A percentile compares a stretch with the other conserved stretches of the same genome.
Evolutionary conservation across 768 basidiomycete genomes (phyloP).

Genomic region (Leccinum arenicola): DNA sequence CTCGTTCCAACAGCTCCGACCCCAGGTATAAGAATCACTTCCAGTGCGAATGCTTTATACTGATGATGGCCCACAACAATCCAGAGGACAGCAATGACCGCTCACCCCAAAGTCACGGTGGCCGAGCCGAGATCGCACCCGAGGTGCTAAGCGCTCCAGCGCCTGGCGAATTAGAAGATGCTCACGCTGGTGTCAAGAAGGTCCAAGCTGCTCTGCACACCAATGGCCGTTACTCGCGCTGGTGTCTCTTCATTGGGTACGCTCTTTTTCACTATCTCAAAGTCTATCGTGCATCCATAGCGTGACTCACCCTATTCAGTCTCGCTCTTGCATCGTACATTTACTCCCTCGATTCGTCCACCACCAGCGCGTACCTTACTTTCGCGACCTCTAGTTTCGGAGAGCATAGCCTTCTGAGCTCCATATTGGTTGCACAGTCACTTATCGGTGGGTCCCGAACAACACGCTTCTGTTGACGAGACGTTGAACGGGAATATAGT

Average conservation of each 20-base stretch:
- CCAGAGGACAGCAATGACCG: conserved; percentile 3
- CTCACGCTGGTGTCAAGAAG: conserved; percentile 41
- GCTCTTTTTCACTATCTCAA: neutral
- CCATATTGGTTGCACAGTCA: conserved; percentile 52
- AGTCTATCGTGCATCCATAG: neutral
- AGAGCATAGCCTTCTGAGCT: conserved; percentile 51
- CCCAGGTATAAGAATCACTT: conserved; percentile 9
- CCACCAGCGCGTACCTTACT: conserved; percentile 62
- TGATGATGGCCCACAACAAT: conserved; percentile 3
- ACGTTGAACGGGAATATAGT: conserved; percentile 22
- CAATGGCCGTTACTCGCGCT: conserved; percentile 52
- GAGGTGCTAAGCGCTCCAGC: neutral
- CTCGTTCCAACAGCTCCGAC: conserved; percentile 14
- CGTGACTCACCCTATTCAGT: conserved; percentile 22
- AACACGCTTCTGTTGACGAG: conserved; percentile 9
- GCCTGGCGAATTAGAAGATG: conserved; percentile 20
- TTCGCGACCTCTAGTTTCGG: conserved; percentile 55
- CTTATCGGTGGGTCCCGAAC: conserved; percentile 45
- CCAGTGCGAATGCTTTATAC: neutral
- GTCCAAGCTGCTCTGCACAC: conserved; percentile 52
- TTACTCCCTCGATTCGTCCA: conserved; percentile 70
- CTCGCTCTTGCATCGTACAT: conserved; percentile 71
- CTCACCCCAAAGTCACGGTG: neutral
- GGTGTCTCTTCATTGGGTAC: conserved; percentile 60
- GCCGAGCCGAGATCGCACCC: neutral